A percentile compares a stretch with the other conserved stretches of the same genome.
Evolutionary conservation across 495 filamentous ascomycete species (phyloP).

Genomic region (Aeminium ludgeri): DNA sequence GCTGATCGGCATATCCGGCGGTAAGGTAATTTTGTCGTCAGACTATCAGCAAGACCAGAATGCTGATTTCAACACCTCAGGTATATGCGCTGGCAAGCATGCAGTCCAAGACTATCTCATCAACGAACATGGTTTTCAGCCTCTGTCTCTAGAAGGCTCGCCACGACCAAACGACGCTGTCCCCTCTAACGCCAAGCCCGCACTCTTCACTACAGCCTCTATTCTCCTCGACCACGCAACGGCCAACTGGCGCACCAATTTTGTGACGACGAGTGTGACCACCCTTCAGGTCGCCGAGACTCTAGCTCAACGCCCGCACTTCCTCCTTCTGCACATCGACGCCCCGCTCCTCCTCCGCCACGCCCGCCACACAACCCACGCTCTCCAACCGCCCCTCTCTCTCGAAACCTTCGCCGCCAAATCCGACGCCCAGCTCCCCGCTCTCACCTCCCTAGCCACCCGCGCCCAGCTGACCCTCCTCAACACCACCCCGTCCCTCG

Average conservation of each 20-base stretch:
- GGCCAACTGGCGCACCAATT: slow-evolving; percentile 60
- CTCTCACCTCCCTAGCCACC: slow-evolving; percentile 55
- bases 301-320: slow-evolving; percentile 68
- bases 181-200: slow-evolving; percentile 2
- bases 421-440: slow-evolving; percentile 57
- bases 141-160: slow-evolving; percentile 31
- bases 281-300: slow-evolving; percentile 49
- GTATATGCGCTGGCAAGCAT: slow-evolving; percentile 78
- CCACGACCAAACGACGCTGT: too few species aligned
- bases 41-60: too few species aligned
- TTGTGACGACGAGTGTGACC: slow-evolving; percentile 70
- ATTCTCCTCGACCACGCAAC: slow-evolving; percentile 71
- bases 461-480: slow-evolving; percentile 68
- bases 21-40: slow-evolving; percentile 30
- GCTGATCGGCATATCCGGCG: slow-evolving; percentile 87
- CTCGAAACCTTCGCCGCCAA: slow-evolving; percentile 62
- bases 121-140: slow-evolving; percentile 55
- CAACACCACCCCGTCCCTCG: slow-evolving; percentile 58
- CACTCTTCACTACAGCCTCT: slow-evolving; percentile 38
- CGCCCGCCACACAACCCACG: slow-evolving; percentile 45
- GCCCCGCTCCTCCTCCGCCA: slow-evolving; percentile 72
- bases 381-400: slow-evolving; percentile 32
- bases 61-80: slow-evolving; percentile 31
- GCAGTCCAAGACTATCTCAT: slow-evolving; percentile 72
- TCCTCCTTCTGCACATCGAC: slow-evolving; percentile 81